Conservation (phyloP, 1,284 basidiomycete species). For the Fistulina hepatica region DNA sequence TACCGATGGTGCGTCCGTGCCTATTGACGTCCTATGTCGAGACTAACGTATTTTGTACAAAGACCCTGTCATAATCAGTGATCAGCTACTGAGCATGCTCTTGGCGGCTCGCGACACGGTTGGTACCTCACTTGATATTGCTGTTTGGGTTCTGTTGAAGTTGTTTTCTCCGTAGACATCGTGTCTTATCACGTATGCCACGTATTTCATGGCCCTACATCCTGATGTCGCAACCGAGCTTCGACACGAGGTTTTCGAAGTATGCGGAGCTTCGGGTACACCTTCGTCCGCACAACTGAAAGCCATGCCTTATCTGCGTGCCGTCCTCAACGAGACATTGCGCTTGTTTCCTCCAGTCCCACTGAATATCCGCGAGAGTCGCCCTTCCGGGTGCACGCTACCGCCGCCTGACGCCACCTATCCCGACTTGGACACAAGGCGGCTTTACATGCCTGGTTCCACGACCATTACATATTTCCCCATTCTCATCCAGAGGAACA, state of each 20-base stretch:
- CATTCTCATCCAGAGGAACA: constrained; percentile 49
- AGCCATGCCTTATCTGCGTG: constrained; percentile 54
- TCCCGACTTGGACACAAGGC: constrained; percentile 22
- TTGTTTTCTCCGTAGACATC: constrained; percentile 35
- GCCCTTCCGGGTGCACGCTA: constrained; percentile 34
- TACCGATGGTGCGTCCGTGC: constrained; percentile 40
- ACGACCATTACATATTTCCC: constrained; percentile 49
- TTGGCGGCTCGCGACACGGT: constrained; percentile 68
- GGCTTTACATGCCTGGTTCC: constrained; percentile 47
- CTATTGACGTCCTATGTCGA: constrained; percentile 1
- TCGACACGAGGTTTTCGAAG: constrained; percentile 48
- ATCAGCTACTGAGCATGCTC: constrained; percentile 64
- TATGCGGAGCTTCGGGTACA: constrained; percentile 34
- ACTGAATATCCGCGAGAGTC: constrained; percentile 50
- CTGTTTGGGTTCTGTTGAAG: constrained; percentile 5
- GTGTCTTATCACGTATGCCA: constrained; percentile 48
- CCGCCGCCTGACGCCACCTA: constrained; percentile 33
- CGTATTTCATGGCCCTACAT: constrained; percentile 55
- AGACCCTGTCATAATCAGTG: constrained; percentile 51
- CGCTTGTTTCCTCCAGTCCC: constrained; percentile 66
- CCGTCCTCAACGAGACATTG: constrained; percentile 63
- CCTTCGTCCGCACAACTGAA: constrained; percentile 46
- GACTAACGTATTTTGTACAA: constrained; percentile 8
- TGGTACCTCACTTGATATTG: constrained; percentile 15
- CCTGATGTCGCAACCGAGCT: constrained; percentile 42